Conservation (phyloP, 306 rosid species). For the Canavalia gladiata region DNA sequence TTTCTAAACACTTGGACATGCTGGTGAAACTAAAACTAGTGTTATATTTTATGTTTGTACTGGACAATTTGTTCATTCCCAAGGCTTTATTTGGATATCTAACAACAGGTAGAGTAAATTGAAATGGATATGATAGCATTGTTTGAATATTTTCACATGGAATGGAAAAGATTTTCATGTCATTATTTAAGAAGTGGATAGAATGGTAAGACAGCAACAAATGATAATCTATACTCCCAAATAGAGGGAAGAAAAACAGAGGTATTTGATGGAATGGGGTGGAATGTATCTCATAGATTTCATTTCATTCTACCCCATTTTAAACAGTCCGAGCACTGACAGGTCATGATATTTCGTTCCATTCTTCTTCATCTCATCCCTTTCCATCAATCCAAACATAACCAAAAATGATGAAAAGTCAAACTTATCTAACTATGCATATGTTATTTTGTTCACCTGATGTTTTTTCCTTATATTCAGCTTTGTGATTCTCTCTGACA, state of each 20-base stretch:
- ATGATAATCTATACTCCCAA: not conserved
- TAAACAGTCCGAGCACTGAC: not conserved
- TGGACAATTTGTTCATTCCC: not conserved
- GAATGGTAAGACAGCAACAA: not conserved
- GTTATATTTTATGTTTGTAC: constrained; percentile 17
- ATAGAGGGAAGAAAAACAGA: not conserved
- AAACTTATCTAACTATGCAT: not conserved
- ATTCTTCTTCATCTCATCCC: not conserved
- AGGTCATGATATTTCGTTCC: not conserved
- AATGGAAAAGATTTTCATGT: not conserved
- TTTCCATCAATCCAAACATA: not conserved
- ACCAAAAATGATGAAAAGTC: not conserved
- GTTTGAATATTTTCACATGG: not conserved
- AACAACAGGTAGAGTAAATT: constrained; percentile 9
- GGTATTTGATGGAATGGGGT: not conserved
- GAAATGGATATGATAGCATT: not conserved
- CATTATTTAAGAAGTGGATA: not conserved
- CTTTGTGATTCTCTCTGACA: constrained; percentile 51
- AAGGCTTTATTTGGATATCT: constrained; percentile 7
- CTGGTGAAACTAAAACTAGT: not conserved
- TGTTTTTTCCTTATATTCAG: constrained; percentile 28
- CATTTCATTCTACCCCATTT: not conserved
- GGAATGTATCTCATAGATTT: not conserved
- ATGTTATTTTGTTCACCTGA: constrained; percentile 14
- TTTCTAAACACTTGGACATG: not conserved